These are phyloP conservation scores for Papilionanthe hybrid DNA, from an alignment of 116 monocot species.

Conservation along the genomic window DNA sequence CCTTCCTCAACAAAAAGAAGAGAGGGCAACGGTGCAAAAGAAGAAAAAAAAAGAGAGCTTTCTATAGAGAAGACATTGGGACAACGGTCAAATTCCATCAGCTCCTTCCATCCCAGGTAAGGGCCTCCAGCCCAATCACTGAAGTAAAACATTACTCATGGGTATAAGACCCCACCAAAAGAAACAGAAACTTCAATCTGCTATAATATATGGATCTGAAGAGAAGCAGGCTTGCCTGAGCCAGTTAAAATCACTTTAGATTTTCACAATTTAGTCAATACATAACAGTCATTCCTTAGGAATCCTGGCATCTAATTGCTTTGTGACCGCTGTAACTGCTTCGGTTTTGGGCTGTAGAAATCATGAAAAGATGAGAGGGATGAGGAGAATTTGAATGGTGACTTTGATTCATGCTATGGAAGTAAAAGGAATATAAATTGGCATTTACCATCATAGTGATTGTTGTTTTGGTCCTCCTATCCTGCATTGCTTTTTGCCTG, in stretches of 20 bases:
- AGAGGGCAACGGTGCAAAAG: background rate
- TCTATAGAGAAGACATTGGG: background rate
- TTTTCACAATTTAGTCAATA: background rate
- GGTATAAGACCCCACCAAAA: background rate
- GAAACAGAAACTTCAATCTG: background rate
- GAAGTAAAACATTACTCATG: background rate
- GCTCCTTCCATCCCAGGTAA: background rate
- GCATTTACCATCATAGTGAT: slow-evolving; percentile 24
- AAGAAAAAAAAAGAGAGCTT: background rate
- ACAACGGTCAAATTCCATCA: background rate
- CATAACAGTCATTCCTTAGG: background rate
- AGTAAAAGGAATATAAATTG: background rate
- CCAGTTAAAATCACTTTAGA: background rate
- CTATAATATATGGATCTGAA: too few species aligned
- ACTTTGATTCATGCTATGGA: background rate
- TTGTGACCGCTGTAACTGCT: slow-evolving; percentile 4
- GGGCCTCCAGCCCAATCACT: background rate
- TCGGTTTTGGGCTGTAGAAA: slow-evolving; percentile 18
- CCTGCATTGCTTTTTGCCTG: slow-evolving; percentile 71
- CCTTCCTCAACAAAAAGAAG: slow-evolving; percentile 5
- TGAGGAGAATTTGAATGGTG: background rate
- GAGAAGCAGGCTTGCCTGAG: background rate
- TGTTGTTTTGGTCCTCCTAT: slow-evolving; percentile 40
- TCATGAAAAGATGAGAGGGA: background rate
- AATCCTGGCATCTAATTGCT: slow-evolving; percentile 6